Evolutionary conservation across 169 alveolate genomes (phyloP).

Genomic region (Cryptosporidium parvum): DNA sequence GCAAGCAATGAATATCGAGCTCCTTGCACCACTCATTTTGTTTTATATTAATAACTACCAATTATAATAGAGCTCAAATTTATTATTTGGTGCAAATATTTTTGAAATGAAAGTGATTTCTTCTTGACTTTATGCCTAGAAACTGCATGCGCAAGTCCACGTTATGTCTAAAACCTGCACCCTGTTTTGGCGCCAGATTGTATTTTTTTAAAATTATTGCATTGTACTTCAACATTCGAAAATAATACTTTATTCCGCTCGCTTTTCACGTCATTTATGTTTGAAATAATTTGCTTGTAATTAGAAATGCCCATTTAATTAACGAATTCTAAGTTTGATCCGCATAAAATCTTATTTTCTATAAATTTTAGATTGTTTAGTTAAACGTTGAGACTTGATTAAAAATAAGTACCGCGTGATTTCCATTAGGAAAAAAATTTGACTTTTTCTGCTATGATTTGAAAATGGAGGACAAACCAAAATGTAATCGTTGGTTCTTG

Average conservation of each 20-base stretch:
- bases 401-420: conserved; percentile 45
- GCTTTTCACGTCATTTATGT: background rate
- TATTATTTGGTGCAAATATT: conserved; percentile 57
- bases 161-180: conserved; percentile 73
- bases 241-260: background rate
- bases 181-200: conserved; percentile 64
- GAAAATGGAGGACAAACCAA: conserved; percentile 45
- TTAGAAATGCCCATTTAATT: background rate
- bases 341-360: background rate
- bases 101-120: conserved; percentile 13
- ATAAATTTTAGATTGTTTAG: too few species aligned
- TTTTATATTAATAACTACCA: background rate
- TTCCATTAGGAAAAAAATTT: conserved; percentile 22
- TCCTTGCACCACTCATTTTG: conserved; percentile 71
- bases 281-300: background rate
- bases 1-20: conserved; percentile 57
- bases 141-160: conserved; percentile 75
- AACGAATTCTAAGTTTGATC: background rate
- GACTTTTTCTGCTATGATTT: background rate
- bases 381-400: conserved; percentile 1
- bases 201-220: background rate
- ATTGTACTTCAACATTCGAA: background rate
- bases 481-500: conserved; percentile 72
- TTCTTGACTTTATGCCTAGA: conserved; percentile 26
- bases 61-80: conserved; percentile 33